Evolutionary conservation across 2,329 filamentous ascomycete species (phyloP), one percentile per base, ranked within the genome.

Genomic region (Cladosporium austrohemisphaericum): DNA sequence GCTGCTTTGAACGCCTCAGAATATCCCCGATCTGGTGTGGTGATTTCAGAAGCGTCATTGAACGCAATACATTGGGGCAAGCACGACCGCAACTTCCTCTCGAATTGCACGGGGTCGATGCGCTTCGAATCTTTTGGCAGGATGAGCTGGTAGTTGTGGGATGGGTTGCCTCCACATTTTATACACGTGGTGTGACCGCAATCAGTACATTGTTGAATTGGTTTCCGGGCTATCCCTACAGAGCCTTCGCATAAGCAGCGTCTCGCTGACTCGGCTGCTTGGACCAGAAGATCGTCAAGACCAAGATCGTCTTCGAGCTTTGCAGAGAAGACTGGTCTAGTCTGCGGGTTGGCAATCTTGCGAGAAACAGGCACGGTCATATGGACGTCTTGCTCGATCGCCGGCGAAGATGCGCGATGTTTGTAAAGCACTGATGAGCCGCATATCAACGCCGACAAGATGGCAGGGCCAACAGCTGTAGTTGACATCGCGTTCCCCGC

Each of bases 401-500:
- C n/a, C n/a, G n/a, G n/a, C n/a, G n/a, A n/a, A n/a, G n/a, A n/a
- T n/a, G n/a, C n/a, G n/a, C n/a, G n/a, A n/a, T n/a, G n/a, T n/a
- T n/a, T n/a, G n/a, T n/a, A 8, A 5, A 47, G 18, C 10, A 47
- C 44, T 5, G 23, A 1, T 8, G 51, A 51, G 3, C 66, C 68
- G 22, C 66, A 54, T 73, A 81, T 75, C 1, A 91, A 64, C 0
- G 80, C 76, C 1, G 80, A 71, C 2, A 88, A 58, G 1, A 86
- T 75, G 0, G 79, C 77, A 1, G 78, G 73, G 2, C 83, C 84
- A 8, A 90, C 80, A 1, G 89, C 84, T 0, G 86, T 85, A 0
- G 80, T 81, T 1, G 79, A 82, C 87, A 92, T 92, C 0, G 87
- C 87, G 62, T 93, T 92, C 0, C 87, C 87, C 2, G 85, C 85